Percentiles rank a stretch among this genome's conserved stretches.
phyloP scores from a whole-genome alignment of 1,284 basidiomycete species.

The Boletellus deceptivus region DNA sequence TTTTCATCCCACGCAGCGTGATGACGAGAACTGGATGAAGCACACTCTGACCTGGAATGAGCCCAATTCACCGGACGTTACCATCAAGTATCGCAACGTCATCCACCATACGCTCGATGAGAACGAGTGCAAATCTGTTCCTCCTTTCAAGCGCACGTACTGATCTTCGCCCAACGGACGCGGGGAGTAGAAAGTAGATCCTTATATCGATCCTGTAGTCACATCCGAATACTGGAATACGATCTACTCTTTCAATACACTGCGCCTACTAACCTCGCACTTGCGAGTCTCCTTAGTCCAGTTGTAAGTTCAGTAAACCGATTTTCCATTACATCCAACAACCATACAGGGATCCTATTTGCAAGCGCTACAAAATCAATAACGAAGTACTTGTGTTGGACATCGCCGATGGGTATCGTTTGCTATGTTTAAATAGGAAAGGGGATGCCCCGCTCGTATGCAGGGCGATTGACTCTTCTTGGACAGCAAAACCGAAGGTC shows the following conservation, averaged over 20 bases:
- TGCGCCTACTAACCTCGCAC: too few relatives aligned
- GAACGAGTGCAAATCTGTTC: conserved; percentile 90
- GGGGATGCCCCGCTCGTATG: not conserved
- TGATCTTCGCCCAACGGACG: conserved; percentile 33
- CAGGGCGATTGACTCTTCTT: not conserved
- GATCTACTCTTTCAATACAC: conserved; percentile 3
- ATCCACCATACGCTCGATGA: conserved; percentile 89
- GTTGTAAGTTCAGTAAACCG: too few relatives aligned
- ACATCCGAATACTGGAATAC: conserved; percentile 11
- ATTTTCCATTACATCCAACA: not conserved
- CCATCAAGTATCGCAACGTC: conserved; percentile 87
- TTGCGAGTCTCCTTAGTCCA: too few relatives aligned
- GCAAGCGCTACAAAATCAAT: not conserved
- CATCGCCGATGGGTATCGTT: too few relatives aligned
- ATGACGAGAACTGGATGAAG: conserved; percentile 93
- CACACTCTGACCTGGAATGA: conserved; percentile 89
- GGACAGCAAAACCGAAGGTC: not conserved
- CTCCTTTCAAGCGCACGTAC: conserved; percentile 87
- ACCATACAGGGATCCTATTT: conserved; percentile 3
- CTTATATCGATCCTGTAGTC: conserved; percentile 10
- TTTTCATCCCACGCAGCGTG: conserved; percentile 50
- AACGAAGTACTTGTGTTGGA: not conserved
- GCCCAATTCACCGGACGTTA: conserved; percentile 74
- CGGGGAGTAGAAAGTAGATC: conserved; percentile 6
- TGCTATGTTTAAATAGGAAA: too few relatives aligned